A percentile compares a stretch with the other conserved stretches of the same genome.
phyloP scores from a whole-genome alignment of 805 yeast genomes.

The Candida rishiriensis region DNA sequence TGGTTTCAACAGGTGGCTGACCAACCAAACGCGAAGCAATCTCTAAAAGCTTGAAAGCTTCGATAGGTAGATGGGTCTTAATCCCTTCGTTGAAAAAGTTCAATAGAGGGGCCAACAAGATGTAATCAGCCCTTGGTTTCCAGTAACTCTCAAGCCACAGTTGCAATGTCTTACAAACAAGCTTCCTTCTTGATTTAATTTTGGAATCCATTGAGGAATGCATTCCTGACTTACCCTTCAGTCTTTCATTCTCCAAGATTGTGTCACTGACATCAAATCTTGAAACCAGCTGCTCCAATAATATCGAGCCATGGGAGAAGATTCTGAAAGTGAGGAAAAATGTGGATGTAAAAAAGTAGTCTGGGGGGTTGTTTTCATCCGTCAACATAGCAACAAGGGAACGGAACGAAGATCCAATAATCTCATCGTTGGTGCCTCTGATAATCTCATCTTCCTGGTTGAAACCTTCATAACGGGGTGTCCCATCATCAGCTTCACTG shows the following conservation, averaged over 20 bases:
- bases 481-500: slow-evolving; percentile 2
- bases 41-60: slow-evolving; percentile 57
- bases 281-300: slow-evolving; percentile 62
- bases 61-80: slow-evolving; percentile 57
- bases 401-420: slow-evolving; percentile 68
- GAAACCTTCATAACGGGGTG: slow-evolving; percentile 2
- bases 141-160: slow-evolving; percentile 91
- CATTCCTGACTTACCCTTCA: slow-evolving; percentile 14
- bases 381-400: slow-evolving; percentile 64
- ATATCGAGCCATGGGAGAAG: slow-evolving; percentile 61
- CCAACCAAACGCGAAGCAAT: slow-evolving; percentile 57
- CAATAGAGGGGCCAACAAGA: slow-evolving; percentile 60
- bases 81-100: slow-evolving; percentile 78
- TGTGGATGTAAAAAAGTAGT: slow-evolving; percentile 63
- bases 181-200: slow-evolving; percentile 56
- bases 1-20: slow-evolving; percentile 45
- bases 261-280: slow-evolving; percentile 54
- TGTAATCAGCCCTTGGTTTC: slow-evolving; percentile 60
- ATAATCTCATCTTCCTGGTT: slow-evolving; percentile 41
- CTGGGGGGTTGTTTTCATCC: slow-evolving; percentile 60
- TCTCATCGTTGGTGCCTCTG: slow-evolving; percentile 44
- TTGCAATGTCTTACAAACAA: slow-evolving; percentile 65
- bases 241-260: slow-evolving; percentile 26
- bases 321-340: slow-evolving; percentile 74
- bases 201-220: slow-evolving; percentile 39